Conservation (phyloP, 1,284 basidiomycete genomes). For the Puccinia polysora region DNA sequence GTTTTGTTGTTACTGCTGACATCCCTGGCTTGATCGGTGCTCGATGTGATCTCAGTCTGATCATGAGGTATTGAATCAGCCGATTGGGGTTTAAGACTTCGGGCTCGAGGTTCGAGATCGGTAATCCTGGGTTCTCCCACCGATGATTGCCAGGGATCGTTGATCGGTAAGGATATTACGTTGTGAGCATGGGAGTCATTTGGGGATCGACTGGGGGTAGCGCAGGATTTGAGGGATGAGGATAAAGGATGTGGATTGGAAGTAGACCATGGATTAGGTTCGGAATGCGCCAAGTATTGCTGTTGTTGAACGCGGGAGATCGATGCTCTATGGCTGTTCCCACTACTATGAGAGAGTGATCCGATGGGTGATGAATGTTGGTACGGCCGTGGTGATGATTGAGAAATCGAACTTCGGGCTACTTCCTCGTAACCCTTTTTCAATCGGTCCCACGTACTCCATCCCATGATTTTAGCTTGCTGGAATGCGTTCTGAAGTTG, state of each 20-base stretch:
- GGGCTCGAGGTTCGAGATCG: background rate
- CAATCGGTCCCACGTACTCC: constrained; percentile 46
- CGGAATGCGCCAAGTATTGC: background rate
- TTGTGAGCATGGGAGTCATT: background rate
- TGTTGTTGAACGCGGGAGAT: constrained; percentile 14
- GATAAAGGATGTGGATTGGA: background rate
- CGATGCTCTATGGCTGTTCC: constrained; percentile 54
- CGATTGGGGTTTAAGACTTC: background rate
- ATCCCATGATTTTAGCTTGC: constrained; percentile 45
- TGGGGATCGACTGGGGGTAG: background rate
- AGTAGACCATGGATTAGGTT: constrained; percentile 26
- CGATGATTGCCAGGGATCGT: constrained; percentile 1
- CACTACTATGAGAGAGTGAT: constrained; percentile 51
- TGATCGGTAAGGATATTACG: background rate
- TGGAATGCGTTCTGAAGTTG: constrained; percentile 41
- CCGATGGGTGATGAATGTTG: constrained; percentile 35
- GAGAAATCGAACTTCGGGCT: constrained; percentile 16
- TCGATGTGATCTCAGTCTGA: background rate
- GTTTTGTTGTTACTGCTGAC: background rate
- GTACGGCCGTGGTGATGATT: constrained; percentile 14
- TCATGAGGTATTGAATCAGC: background rate
- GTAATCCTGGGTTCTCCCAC: background rate
- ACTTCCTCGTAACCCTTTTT: constrained; percentile 44
- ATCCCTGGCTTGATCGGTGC: background rate
- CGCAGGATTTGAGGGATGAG: background rate